Base-by-base conservation (phyloP, 164 flowering plant genomes). In the Magnolia officinalis region DNA sequence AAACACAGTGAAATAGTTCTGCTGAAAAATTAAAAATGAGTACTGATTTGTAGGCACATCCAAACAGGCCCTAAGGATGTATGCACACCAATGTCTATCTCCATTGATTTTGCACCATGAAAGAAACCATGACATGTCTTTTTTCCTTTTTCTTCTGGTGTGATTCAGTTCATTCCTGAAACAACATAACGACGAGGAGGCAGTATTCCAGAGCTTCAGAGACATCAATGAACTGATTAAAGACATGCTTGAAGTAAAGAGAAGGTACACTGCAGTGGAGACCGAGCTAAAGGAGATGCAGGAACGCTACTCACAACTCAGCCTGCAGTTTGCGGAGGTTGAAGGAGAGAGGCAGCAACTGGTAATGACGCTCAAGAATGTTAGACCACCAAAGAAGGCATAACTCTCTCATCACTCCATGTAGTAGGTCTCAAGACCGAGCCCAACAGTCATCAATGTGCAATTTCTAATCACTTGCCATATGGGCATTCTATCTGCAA, bases 271-370 rank as follows among this genome's bases (percentile, higher is more conserved):
- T 10, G 59, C 85, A 13, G 83, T 89, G 78, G 99, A 96, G 81
- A 84, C 85, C 37, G 99, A 94, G 79, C 87, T 96, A 61, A 90
- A 85, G 80, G 99, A 96, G 72, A 94, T 96, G 99, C 99, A 91
- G 61, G 89, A 87, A 3, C 90, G 99, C 6, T 96, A 96, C 84
- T 94, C 99, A 75, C 87, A 90, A 80, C 88, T 96, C 24, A 96
- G 99, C 82, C 95, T 96, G 72, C 93, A 90, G 76, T 94, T 91
- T 81, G 99, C 99, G 2, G 99, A 96, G 85, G 97, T 96, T 70
- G 98, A 96, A 85, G 99, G 99, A 18, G 99, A 96, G 85, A 84
- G 98, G 80, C 97, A 96, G 80, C 91, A 89, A 80, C 97, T 96
- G 55, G 85, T 83, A 81, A 92, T 96, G 98, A 94, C 92, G 3